Conservation (phyloP, 2,329 filamentous ascomycete species). For the Coniosporium tulheliwenetii region DNA sequence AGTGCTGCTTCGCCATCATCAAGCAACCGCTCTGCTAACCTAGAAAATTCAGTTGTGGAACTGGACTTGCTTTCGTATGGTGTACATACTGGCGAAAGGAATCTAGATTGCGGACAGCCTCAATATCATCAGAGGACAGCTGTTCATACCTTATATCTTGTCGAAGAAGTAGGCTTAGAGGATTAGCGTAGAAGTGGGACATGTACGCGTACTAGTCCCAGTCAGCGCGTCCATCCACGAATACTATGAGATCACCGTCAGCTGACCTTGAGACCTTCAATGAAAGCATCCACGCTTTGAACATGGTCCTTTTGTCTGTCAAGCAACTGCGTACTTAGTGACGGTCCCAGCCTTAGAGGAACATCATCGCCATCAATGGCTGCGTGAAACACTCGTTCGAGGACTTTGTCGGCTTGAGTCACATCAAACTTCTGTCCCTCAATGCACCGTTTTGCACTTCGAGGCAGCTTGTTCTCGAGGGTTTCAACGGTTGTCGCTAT, state of each 20-base stretch:
- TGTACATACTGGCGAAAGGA: constrained; percentile 42
- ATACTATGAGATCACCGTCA: background rate
- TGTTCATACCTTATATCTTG: constrained; percentile 16
- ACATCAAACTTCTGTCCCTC: constrained; percentile 64
- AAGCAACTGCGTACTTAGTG: constrained; percentile 46
- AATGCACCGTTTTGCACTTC: constrained; percentile 50
- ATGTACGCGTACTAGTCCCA: constrained; percentile 58
- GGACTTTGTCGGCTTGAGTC: constrained; percentile 52
- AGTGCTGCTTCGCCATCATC: constrained; percentile 14
- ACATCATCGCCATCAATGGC: constrained; percentile 44
- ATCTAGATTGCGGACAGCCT: constrained; percentile 50
- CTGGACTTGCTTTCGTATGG: background rate
- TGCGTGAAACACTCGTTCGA: constrained; percentile 56
- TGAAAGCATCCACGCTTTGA: constrained; percentile 57
- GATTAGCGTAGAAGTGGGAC: constrained; percentile 72
- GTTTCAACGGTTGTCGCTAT: constrained; percentile 70
- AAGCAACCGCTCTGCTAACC: constrained; percentile 21
- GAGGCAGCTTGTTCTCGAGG: constrained; percentile 58
- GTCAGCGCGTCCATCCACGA: constrained; percentile 10
- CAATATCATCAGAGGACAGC: constrained; percentile 45
- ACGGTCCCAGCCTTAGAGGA: constrained; percentile 46
- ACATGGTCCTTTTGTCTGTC: constrained; percentile 64
- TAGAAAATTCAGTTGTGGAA: background rate
- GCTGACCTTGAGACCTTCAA: constrained; percentile 50
- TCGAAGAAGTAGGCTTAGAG: constrained; percentile 48